Evolutionary conservation across 148 eudicot genomes (phyloP).

Genomic region (Arctostaphylos glauca): DNA sequence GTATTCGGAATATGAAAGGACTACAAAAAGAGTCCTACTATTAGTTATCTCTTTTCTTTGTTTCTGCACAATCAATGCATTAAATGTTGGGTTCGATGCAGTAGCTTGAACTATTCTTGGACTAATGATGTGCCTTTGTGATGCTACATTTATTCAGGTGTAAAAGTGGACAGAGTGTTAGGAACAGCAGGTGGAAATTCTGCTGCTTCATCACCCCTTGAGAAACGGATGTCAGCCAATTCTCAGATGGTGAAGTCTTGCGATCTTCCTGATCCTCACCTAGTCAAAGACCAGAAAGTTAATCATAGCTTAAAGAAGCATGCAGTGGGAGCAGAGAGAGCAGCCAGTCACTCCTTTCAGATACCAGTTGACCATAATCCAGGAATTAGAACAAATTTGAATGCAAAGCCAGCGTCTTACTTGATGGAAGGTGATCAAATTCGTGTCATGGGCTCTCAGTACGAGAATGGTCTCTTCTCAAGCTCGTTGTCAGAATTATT

Average conservation of each 20-base stretch:
- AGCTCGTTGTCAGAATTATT: constrained; percentile 72
- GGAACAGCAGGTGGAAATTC: constrained; percentile 29
- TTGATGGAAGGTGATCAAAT: constrained; percentile 32
- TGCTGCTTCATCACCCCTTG: constrained; percentile 42
- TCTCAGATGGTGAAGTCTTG: constrained; percentile 35
- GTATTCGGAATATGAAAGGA: neutral
- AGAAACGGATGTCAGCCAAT: constrained; percentile 38
- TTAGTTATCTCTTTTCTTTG: neutral
- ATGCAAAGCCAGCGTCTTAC: constrained; percentile 32
- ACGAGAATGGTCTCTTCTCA: constrained; percentile 73
- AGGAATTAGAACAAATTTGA: constrained; percentile 32
- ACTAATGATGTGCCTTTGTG: neutral
- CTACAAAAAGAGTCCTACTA: neutral
- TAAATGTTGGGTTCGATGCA: neutral
- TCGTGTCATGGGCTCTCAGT: constrained; percentile 39
- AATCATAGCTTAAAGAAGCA: constrained; percentile 42
- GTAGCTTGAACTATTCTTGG: constrained; percentile 1
- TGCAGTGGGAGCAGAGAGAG: constrained; percentile 53
- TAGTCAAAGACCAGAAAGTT: constrained; percentile 31
- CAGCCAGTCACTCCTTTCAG: constrained; percentile 42
- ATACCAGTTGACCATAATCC: constrained; percentile 35
- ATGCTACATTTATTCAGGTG: constrained; percentile 31
- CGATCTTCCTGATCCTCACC: constrained; percentile 32
- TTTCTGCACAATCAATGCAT: neutral
- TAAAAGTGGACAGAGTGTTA: constrained; percentile 19